Base-by-base conservation (phyloP, 768 basidiomycete species). In the Amanita brunnescens region DNA sequence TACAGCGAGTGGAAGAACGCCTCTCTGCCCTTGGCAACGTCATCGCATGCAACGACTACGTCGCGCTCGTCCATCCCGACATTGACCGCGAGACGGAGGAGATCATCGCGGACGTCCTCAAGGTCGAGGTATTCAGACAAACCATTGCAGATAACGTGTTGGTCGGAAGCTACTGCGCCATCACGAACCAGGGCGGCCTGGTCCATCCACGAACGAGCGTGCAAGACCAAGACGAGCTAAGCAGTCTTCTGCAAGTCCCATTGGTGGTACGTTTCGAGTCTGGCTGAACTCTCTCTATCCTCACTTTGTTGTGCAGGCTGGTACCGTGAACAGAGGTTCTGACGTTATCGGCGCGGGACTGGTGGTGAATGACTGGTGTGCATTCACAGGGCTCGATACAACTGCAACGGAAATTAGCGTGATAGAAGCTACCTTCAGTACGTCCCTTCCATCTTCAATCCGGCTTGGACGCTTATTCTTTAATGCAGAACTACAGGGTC, bases 331-430 rank as follows among this genome's bases (percentile, higher is more conserved):
- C 69, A 85, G 96, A 64, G 96, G 96, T 61, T 96, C 93, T 42
- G 96, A 98, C 61, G 93, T 98, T 33, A 85, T 99, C 57, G 96
- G 96, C 26, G 96, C 95, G 7, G 96, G 96, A 26, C 76, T 98
- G 30, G 92, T 99, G 51, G 96, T 98, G 52, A 99, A 99, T 62
- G 96, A 98, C 66, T 98, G 96, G 96, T 91, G 90, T 71, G 96
- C 96, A 8, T 98, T 98, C 70, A 92, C 93, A n/a, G 96, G 96
- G 32, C 76, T 96, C 24, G 96, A 99, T 63, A 98, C 96, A 54
- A 99, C 96, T n/a, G 96, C 96, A 35, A 98, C 95, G 48, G 96
- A 99, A 68, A 91, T 98, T 66, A 90, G 87, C 60, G 95, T 99
- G 34, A 96, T 98, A 60, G 96, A 99, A 66, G 93, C 94, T 23